Evolutionary conservation across 148 eudicot genomes (phyloP).

Genomic region (Rhododendron simsii): DNA sequence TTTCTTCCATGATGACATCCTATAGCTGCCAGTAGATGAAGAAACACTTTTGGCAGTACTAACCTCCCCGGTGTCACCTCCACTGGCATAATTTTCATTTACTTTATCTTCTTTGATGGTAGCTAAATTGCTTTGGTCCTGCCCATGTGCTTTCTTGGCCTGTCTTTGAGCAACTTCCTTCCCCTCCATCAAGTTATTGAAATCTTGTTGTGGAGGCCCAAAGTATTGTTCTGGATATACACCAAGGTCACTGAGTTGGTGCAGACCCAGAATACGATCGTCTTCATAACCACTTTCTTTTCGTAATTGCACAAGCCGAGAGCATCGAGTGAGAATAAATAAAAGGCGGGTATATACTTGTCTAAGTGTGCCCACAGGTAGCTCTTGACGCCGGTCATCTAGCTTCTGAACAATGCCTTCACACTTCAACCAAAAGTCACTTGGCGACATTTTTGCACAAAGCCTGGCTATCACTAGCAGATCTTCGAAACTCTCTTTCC

Average conservation of each 20-base stretch:
- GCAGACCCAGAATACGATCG: conserved; percentile 54
- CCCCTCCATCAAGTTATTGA: conserved; percentile 17
- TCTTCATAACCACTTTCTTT: conserved; percentile 93
- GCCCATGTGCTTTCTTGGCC: conserved; percentile 35
- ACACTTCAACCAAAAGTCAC: conserved; percentile 85
- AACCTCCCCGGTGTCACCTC: conserved; percentile 50
- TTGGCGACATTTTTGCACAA: conserved; percentile 85
- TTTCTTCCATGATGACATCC: conserved; percentile 95
- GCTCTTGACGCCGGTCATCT: conserved; percentile 92
- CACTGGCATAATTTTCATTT: conserved; percentile 13
- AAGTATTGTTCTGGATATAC: conserved; percentile 58
- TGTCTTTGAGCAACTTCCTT: conserved; percentile 37
- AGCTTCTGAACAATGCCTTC: conserved; percentile 86
- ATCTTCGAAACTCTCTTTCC: conserved; percentile 76
- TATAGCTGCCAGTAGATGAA: conserved; percentile 65
- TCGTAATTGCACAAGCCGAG: conserved; percentile 85
- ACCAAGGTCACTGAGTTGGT: conserved; percentile 91
- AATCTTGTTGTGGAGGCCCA: conserved; percentile 25
- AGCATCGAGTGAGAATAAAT: conserved; percentile 90
- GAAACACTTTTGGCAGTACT: conserved; percentile 67
- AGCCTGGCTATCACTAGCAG: conserved; percentile 67
- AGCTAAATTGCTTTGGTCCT: conserved; percentile 33
- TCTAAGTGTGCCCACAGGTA: conserved; percentile 76
- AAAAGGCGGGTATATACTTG: conserved; percentile 85
- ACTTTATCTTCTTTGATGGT: conserved; percentile 29